phyloP scores from a whole-genome alignment of 371 early-diverging fungal species.

The Entomophthora muscae region DNA sequence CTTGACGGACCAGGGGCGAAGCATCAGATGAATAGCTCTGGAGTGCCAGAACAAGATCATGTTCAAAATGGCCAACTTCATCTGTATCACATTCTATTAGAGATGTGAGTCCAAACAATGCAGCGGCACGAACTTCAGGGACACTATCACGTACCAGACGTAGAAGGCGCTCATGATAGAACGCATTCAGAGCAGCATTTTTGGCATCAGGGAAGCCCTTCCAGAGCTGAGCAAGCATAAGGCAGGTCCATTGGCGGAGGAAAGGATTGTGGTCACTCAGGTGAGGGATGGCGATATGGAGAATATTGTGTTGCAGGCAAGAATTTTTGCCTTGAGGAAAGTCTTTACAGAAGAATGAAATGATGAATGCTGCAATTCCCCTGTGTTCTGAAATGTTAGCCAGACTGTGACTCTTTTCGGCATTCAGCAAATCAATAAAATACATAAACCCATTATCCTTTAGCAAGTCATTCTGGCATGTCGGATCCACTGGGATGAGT shows the following conservation, averaged over 20 bases:
- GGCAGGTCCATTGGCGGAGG: slow-evolving; percentile 76
- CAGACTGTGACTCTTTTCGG: slow-evolving; percentile 28
- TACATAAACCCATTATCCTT: slow-evolving; percentile 86
- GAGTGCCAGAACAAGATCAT: slow-evolving; percentile 42
- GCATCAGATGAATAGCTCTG: slow-evolving; percentile 51
- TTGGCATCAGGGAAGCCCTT: slow-evolving; percentile 58
- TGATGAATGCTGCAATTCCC: slow-evolving; percentile 81
- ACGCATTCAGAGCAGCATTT: slow-evolving; percentile 40
- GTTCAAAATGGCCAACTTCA: slow-evolving; percentile 44
- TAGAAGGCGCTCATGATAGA: slow-evolving; percentile 48
- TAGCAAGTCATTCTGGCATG: slow-evolving; percentile 75
- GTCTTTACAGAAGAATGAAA: slow-evolving; percentile 74
- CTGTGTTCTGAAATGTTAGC: slow-evolving; percentile 70
- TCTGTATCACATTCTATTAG: slow-evolving; percentile 56
- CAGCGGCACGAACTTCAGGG: slow-evolving; percentile 73
- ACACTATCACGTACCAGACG: slow-evolving; percentile 43
- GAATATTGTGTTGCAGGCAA: slow-evolving; percentile 50
- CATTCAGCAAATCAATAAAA: slow-evolving; percentile 74
- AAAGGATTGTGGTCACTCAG: slow-evolving; percentile 60
- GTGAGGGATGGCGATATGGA: slow-evolving; percentile 47
- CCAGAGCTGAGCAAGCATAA: slow-evolving; percentile 78
- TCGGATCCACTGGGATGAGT: slow-evolving; percentile 77
- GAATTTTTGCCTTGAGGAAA: slow-evolving; percentile 67
- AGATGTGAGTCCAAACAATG: slow-evolving; percentile 56
- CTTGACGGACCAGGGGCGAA: slow-evolving; percentile 63